Evolutionary conservation across 345 rosid species (phyloP), one percentile per base, ranked within the genome.

Genomic region (Eutrema heterophyllum): DNA sequence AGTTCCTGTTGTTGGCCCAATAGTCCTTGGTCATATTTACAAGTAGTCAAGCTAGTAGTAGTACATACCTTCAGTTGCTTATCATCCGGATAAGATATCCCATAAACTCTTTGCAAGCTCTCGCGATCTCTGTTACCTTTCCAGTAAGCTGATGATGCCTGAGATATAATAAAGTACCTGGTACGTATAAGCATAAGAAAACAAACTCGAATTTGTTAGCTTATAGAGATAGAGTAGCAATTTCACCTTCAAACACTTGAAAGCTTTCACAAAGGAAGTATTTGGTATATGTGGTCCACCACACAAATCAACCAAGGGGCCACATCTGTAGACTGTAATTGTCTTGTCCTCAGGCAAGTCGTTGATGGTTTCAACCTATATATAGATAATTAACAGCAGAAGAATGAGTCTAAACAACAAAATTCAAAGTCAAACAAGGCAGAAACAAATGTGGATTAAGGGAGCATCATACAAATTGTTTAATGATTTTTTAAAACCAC

Each of bases 221-320:
- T 16, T 49, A 32, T 21, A 30, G 39, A 27, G 49, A 60, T 7
- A 26, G 7, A 10, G 68, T 32, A 46, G 53, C 26, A 35, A 41
- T 15, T 41, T 55, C 70, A 92, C 95, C 91, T 88, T 90, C 84
- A 90, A 76, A 74, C 95, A 90, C 16, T 85, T 86, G 83, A 92
- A 80, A 73, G 91, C 95, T 81, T 92, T 90, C 15, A 84, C 95
- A 77, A 84, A 90, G 54, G 97, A 88, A 68, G 95, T 90, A 71
- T 81, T 90, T 26, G 98, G 98, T 79, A 93, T 93, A 81, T 93
- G 97, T 64, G 98, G 98, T 40, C 98, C 98, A 71, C 91, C 88
- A 75, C 95, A 93, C 64, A 90, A 65, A 81, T 93, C 98, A 44
- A 93, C 89, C 84, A 90, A 80, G 14, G 89, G 90, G 8, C 97